Evolutionary conservation across 2,329 filamentous ascomycete species (phyloP), one percentile per base, ranked within the genome.

Genomic region (Hypoxylon sp.): DNA sequence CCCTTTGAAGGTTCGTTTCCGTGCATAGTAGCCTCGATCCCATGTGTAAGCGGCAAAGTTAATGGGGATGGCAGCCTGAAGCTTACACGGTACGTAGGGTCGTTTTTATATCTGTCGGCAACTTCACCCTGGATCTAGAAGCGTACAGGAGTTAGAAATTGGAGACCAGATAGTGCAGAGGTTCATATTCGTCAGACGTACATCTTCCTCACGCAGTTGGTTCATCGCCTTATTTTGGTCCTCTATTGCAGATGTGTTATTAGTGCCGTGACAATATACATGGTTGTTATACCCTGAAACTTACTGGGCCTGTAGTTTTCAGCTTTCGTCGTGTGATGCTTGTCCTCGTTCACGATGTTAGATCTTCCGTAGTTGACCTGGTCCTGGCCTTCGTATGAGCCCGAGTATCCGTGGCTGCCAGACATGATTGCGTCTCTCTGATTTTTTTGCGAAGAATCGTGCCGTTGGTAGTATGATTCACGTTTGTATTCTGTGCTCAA

Each of bases 1-100:
- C 69, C 69, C 21, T 48, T 43, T 1, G 69, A 71, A 1, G 69
- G 69, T 40, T 67, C 41, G 9, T 70, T 62, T 1, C 68, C 67
- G 20, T 71, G 57, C 59, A 67, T 62, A 0, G 58, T 66, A 3
- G 69, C 69, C 69, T 71, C n/a, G 17, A 35, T 29, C 3, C 9
- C 1, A 15, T 42, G 21, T 38, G 5, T 54, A 17, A 27, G 41
- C 15, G 20, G 9, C 2, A 17, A 11, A 18, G 1, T 18, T 3
- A 29, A n/a, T 27, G 21, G 2, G 13, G n/a, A 13, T 13, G 20
- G 9, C 27, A 8, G 17, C 5, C 3, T 10, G 13, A 9, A 7
- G 58, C 65, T n/a, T 64, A 70, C 69, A 7, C 46, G 37, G 13
- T 63, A 70, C 0, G 64, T 59, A 1, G 69, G 68, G 45, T 71